These are phyloP conservation scores for Sphaerulina musiva DNA, from an alignment of 2,329 filamentous ascomycete species.

Conservation along the genomic window DNA sequence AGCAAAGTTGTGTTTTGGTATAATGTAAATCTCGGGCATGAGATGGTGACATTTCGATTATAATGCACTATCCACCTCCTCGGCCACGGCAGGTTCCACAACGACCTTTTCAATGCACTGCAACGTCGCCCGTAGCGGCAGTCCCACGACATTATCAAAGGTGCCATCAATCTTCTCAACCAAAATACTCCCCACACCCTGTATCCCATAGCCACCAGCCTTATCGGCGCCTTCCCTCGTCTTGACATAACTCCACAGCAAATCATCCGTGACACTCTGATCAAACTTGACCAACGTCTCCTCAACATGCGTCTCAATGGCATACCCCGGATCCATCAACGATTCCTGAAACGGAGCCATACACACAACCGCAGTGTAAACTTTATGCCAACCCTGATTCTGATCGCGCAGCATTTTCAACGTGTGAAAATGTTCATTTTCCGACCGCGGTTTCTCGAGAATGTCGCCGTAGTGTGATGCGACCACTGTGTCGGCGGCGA, in stretches of 20 bases:
- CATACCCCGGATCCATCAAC: conserved; percentile 77
- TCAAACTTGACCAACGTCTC: conserved; percentile 91
- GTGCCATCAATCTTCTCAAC: conserved; percentile 84
- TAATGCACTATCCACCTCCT: conserved; percentile 42
- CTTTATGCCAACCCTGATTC: conserved; percentile 57
- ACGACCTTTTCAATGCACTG: conserved; percentile 84
- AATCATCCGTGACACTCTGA: conserved; percentile 63
- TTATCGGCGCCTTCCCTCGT: conserved; percentile 93
- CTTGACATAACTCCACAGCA: conserved; percentile 70
- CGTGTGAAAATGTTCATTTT: conserved; percentile 77
- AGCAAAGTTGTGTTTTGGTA: too few species aligned
- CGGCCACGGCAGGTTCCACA: conserved; percentile 57
- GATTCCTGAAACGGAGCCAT: conserved; percentile 70
- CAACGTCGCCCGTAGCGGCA: conserved; percentile 73
- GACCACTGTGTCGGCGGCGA: conserved; percentile 51
- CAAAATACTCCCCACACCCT: conserved; percentile 78
- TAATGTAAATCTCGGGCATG: too few species aligned
- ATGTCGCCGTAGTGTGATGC: conserved; percentile 69
- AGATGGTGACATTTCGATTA: neutral
- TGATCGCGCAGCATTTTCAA: conserved; percentile 73
- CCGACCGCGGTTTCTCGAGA: conserved; percentile 81
- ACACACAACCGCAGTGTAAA: conserved; percentile 78
- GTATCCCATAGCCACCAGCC: conserved; percentile 90
- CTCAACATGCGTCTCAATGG: conserved; percentile 72
- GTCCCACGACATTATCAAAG: conserved; percentile 88